Base-by-base conservation (phyloP, 129 eudicot genomes). In the Glebionis coronaria region DNA sequence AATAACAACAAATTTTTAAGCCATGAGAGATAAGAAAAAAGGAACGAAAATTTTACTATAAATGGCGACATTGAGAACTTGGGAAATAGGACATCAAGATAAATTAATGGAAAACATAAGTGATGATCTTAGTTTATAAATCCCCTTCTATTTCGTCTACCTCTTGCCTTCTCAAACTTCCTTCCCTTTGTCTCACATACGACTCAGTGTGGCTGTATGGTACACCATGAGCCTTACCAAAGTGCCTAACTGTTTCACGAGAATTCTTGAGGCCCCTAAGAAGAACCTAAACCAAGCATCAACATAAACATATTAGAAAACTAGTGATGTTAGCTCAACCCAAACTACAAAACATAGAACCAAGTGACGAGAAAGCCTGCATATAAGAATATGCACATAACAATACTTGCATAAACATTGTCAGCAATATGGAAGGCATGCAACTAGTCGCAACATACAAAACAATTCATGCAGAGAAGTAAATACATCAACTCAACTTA, bases 161-260 rank as follows among this genome's bases (percentile, higher is more conserved):
- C 87, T 72, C 87, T 57, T 11, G 87, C 87, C 69, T 77, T 77
- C 77, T 83, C 88, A 38, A 75, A 83, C 56, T 83, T 83, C 75
- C 87, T 75, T 49, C 87, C 87, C 72, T 72, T 75, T 45, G 87
- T 49, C 84, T 72, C 56, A 82, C 87, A 31, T 82, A 82, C 0
- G 87, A 90, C 73, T 87, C 83, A 67, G 84, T 83, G 74, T 87
- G 95, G 69, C 87, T 83, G 79, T 83, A 81, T 3, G 95, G 95
- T 28, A 83, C 90, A 81, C 90, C 90, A 50, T 87, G 95, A 29
- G 95, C 90, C 70, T 79, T 76, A 0, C 94, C 88, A 68, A 86
- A 86, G 86, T 83, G 88, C 76, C n/a, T 64, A 46, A 44, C 55
- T 3, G 31, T 44, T 12, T 62, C 52, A 62, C 53, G 50, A 5